Conservation (phyloP, 1,139 yeast genomes). For the Scheffersomyces segobiensis region DNA sequence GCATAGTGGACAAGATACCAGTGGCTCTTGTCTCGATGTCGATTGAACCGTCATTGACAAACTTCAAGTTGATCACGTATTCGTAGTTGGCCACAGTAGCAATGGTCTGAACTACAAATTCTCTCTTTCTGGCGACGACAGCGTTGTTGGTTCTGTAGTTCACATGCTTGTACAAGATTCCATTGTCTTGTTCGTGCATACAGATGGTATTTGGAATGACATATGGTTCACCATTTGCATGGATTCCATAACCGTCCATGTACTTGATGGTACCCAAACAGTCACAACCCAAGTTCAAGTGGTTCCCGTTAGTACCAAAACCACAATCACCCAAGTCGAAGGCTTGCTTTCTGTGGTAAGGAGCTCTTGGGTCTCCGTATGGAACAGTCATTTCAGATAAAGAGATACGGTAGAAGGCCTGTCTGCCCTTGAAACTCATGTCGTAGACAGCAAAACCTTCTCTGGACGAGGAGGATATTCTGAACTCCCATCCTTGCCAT, state of each 20-base stretch:
- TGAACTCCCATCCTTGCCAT: constrained; percentile 93
- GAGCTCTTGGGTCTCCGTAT: constrained; percentile 88
- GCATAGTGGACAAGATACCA: constrained; percentile 82
- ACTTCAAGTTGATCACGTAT: constrained; percentile 74
- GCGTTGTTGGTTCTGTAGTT: constrained; percentile 77
- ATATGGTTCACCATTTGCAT: constrained; percentile 64
- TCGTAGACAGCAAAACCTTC: constrained; percentile 85
- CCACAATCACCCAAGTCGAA: constrained; percentile 93
- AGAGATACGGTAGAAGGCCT: constrained; percentile 73
- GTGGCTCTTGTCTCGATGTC: constrained; percentile 87
- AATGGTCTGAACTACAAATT: constrained; percentile 80
- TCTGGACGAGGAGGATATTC: constrained; percentile 73
- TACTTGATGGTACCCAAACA: constrained; percentile 86
- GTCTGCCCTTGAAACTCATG: constrained; percentile 78
- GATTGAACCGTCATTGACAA: constrained; percentile 81
- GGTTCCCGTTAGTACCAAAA: constrained; percentile 78
- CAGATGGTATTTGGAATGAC: constrained; percentile 75
- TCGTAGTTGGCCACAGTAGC: constrained; percentile 92
- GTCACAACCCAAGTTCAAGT: constrained; percentile 79
- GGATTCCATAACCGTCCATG: constrained; percentile 64
- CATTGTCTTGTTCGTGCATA: constrained; percentile 87
- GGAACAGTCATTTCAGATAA: constrained; percentile 92
- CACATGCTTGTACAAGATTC: constrained; percentile 79
- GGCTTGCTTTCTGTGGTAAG: constrained; percentile 90
- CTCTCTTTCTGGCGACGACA: constrained; percentile 82